Percentiles rank a stretch among this genome's conserved stretches.
Conservation (phyloP, 129 eudicot species). For the Gnaphalium uliginosum region DNA sequence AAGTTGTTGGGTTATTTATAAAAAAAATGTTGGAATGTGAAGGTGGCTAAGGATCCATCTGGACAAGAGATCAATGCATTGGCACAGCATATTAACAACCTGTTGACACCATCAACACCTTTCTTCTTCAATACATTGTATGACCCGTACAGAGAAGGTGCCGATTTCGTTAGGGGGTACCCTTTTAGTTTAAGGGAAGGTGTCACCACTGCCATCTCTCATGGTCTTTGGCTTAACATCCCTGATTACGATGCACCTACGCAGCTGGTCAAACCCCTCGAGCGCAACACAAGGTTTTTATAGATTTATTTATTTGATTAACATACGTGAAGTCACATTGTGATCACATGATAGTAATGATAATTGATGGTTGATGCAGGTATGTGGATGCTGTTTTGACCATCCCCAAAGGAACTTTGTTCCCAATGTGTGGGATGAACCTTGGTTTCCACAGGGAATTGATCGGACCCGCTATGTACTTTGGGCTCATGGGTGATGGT, state of each 20-base stretch:
- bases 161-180: slow-evolving; percentile 73
- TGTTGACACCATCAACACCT: slow-evolving; percentile 64
- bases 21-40: slow-evolving; percentile 2
- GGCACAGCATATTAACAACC: slow-evolving; percentile 66
- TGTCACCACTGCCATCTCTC: slow-evolving; percentile 77
- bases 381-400: slow-evolving; percentile 74
- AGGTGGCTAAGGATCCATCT: slow-evolving; percentile 76
- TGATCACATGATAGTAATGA: not conserved
- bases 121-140: slow-evolving; percentile 79
- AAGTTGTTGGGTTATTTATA: not conserved
- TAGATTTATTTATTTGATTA: not conserved
- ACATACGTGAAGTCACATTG: not conserved
- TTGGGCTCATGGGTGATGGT: slow-evolving; percentile 82
- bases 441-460: slow-evolving; percentile 68
- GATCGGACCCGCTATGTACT: slow-evolving; percentile 78
- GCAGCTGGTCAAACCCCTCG: slow-evolving; percentile 75
- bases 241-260: slow-evolving; percentile 81
- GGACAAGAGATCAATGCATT: slow-evolving; percentile 70
- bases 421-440: slow-evolving; percentile 85
- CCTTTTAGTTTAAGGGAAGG: slow-evolving; percentile 77
- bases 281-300: slow-evolving; percentile 58
- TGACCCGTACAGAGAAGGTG: slow-evolving; percentile 70
- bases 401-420: slow-evolving; percentile 66
- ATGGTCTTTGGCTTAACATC: slow-evolving; percentile 86
- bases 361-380: slow-evolving; percentile 31